phyloP scores from a whole-genome alignment of 2,329 filamentous ascomycete species.

The Talaromyces rugulosus region DNA sequence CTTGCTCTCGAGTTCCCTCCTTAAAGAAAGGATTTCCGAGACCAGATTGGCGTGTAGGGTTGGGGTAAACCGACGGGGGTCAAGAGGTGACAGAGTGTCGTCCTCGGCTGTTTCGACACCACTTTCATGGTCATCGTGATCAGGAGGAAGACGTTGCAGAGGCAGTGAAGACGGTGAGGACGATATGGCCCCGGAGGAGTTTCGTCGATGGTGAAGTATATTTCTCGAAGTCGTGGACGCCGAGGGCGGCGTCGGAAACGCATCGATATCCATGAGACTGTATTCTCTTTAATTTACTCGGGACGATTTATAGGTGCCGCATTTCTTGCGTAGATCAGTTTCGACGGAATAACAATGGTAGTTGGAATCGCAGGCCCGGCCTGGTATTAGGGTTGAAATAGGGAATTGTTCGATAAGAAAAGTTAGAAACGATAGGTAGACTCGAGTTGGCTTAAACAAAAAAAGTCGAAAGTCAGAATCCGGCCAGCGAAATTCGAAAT shows the following conservation, averaged over 20 bases:
- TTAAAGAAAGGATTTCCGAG: conserved; percentile 82
- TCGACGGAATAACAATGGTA: conserved; percentile 49
- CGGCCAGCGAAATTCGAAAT: neutral
- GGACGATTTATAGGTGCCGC: neutral
- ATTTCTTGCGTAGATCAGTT: conserved; percentile 52
- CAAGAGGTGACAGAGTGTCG: conserved; percentile 69
- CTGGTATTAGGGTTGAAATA: neutral
- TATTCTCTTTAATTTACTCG: neutral
- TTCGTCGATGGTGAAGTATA: conserved; percentile 60
- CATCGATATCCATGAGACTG: conserved; percentile 1
- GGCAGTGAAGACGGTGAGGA: conserved; percentile 57
- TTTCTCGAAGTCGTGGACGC: conserved; percentile 59
- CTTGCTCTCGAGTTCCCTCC: conserved; percentile 88
- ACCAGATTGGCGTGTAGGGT: conserved; percentile 92
- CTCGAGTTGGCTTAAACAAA: neutral
- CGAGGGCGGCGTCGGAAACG: conserved; percentile 61
- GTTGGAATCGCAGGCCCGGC: neutral
- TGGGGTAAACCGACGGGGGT: conserved; percentile 89
- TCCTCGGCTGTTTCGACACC: conserved; percentile 42
- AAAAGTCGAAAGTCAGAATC: neutral
- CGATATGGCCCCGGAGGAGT: conserved; percentile 56
- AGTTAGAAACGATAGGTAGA: neutral
- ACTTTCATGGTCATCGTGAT: conserved; percentile 35
- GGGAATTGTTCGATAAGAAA: neutral
- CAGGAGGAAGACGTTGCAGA: conserved; percentile 37